A percentile compares a stretch with the other conserved stretches of the same genome.
These are phyloP conservation scores for Aspergillus olivimuriae DNA, from an alignment of 495 filamentous ascomycete genomes.

Conservation along the genomic window DNA sequence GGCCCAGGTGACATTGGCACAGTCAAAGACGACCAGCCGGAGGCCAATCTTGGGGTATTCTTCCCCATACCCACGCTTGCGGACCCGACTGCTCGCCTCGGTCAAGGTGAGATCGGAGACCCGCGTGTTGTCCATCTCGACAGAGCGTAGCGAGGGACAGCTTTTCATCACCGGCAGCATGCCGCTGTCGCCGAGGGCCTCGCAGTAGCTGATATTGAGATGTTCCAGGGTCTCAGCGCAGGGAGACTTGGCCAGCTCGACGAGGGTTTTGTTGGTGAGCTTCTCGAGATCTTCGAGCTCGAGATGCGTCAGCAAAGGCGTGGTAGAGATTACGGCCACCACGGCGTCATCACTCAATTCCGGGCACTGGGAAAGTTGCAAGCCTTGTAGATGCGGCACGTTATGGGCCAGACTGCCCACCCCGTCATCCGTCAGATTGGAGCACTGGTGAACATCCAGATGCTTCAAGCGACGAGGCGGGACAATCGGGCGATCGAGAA, in stretches of 20 bases:
- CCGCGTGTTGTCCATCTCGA: constrained; percentile 93
- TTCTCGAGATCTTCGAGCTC: constrained; percentile 81
- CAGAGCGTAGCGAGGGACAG: constrained; percentile 58
- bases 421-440: constrained; percentile 61
- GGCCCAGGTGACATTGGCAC: constrained; percentile 84
- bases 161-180: constrained; percentile 77
- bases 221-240: constrained; percentile 67
- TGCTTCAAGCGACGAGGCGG: constrained; percentile 75
- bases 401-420: constrained; percentile 62
- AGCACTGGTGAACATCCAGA: constrained; percentile 77
- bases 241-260: constrained; percentile 65
- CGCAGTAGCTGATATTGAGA: constrained; percentile 85
- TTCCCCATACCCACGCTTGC: constrained; percentile 53
- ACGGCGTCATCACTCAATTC: constrained; percentile 69
- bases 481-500: constrained; percentile 69
- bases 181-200: constrained; percentile 73
- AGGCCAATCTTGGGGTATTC: constrained; percentile 56
- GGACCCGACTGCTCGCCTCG: constrained; percentile 74
- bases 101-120: constrained; percentile 81
- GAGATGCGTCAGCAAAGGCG: constrained; percentile 72
- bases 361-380: constrained; percentile 70
- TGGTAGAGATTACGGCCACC: constrained; percentile 63
- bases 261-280: constrained; percentile 67
- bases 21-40: constrained; percentile 83
- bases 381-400: constrained; percentile 72